phyloP scores from a whole-genome alignment of 805 yeast species.

The Tetrapisispora namnaoensis region DNA sequence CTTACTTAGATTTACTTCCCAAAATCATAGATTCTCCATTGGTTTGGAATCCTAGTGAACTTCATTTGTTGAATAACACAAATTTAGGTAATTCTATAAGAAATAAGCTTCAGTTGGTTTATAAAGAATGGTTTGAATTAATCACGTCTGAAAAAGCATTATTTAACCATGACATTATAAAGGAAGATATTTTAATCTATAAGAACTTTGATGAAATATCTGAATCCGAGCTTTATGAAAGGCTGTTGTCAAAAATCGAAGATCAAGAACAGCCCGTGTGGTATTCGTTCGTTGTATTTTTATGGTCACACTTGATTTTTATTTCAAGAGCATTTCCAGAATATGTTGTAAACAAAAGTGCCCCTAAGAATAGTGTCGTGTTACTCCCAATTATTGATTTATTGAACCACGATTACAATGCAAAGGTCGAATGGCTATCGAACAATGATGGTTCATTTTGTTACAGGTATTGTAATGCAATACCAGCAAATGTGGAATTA shows the following conservation, averaged over 20 bases:
- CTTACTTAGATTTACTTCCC: conserved; percentile 47
- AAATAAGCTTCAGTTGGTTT: conserved; percentile 37
- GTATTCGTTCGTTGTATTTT: conserved; percentile 56
- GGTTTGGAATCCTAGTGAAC: conserved; percentile 50
- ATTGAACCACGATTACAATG: conserved; percentile 57
- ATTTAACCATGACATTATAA: conserved; percentile 2
- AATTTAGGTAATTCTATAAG: conserved; percentile 49
- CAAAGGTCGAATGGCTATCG: conserved; percentile 59
- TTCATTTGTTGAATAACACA: conserved; percentile 48
- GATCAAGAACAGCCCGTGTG: conserved; percentile 31
- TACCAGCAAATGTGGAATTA: conserved; percentile 37
- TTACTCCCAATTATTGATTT: conserved; percentile 71
- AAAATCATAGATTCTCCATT: conserved; percentile 43
- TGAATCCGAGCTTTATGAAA: conserved; percentile 12
- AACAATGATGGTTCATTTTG: conserved; percentile 41
- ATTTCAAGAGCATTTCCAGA: conserved; percentile 79
- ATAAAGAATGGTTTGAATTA: conserved; percentile 50
- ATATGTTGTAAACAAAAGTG: conserved; percentile 29
- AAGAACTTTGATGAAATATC: conserved; percentile 8
- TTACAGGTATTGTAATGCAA: conserved; percentile 14
- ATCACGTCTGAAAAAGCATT: background rate
- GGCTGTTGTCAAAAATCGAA: conserved; percentile 11
- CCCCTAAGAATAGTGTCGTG: conserved; percentile 42
- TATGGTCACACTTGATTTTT: conserved; percentile 67
- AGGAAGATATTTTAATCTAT: conserved; percentile 12